Evolutionary conservation across 169 alveolate genomes (phyloP).

Genomic region (Theileria equi): DNA sequence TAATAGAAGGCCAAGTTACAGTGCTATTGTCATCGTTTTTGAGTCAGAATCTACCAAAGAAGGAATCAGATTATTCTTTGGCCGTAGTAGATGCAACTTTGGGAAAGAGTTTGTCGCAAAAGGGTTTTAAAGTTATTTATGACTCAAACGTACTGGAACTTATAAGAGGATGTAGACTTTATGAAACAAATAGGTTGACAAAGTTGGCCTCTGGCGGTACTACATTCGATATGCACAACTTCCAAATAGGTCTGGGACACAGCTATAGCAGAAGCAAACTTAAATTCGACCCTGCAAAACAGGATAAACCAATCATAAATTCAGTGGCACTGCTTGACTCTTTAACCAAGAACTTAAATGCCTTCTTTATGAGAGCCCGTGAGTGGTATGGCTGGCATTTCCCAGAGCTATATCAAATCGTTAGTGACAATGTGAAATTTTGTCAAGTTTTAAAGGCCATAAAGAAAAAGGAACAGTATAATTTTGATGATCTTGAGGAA

Average conservation of each 20-base stretch:
- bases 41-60: slow-evolving; percentile 79
- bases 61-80: slow-evolving; percentile 70
- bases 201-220: slow-evolving; percentile 64
- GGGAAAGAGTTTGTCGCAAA: slow-evolving; percentile 75
- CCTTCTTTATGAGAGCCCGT: slow-evolving; percentile 94
- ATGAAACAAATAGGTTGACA: slow-evolving; percentile 62
- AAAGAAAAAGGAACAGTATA: slow-evolving; percentile 75
- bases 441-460: slow-evolving; percentile 85
- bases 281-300: slow-evolving; percentile 92
- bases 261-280: slow-evolving; percentile 90
- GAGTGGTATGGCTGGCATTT: slow-evolving; percentile 99
- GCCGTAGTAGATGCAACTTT: slow-evolving; percentile 83
- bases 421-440: slow-evolving; percentile 91
- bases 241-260: slow-evolving; percentile 93
- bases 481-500: slow-evolving; percentile 62
- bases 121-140: slow-evolving; percentile 75
- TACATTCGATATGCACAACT: slow-evolving; percentile 78
- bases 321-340: slow-evolving; percentile 94
- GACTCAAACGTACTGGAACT: slow-evolving; percentile 79
- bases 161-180: slow-evolving; percentile 87
- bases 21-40: slow-evolving; percentile 82
- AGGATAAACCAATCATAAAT: slow-evolving; percentile 96
- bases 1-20: slow-evolving; percentile 83
- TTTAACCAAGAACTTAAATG: slow-evolving; percentile 92
- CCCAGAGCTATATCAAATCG: slow-evolving; percentile 97